A percentile compares a stretch with the other conserved stretches of the same genome.
Conservation (phyloP, 1,139 yeast genomes). For the Insectozyma bohioensis region DNA sequence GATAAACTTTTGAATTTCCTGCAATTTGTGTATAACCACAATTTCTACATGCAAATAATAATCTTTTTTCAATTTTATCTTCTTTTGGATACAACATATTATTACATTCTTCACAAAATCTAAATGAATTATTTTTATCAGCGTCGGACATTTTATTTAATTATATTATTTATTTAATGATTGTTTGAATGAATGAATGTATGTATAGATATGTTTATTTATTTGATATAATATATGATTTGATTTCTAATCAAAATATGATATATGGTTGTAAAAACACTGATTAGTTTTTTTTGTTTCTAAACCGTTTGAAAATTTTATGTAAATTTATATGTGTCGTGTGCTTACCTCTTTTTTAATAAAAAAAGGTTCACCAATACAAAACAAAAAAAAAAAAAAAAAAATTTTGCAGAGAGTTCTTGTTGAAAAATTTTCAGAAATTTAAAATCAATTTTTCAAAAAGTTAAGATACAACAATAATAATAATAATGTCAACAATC, state of each 20-base stretch:
- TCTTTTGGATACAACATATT: constrained; percentile 99
- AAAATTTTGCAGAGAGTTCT: too few relatives aligned
- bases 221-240: neutral
- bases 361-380: too few relatives aligned
- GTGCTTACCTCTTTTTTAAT: too few relatives aligned
- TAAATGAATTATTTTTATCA: too few relatives aligned
- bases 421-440: constrained; percentile 5
- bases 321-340: too few relatives aligned
- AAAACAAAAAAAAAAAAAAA: too few relatives aligned
- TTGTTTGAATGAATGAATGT: neutral
- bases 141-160: too few relatives aligned
- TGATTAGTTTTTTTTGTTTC: too few relatives aligned
- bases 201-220: neutral
- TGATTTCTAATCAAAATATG: neutral
- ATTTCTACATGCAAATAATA: constrained; percentile 91
- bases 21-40: constrained; percentile 94
- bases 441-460: neutral
- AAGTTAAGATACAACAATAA: constrained; percentile 2
- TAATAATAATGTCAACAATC: constrained; percentile 15
- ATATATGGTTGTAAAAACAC: too few relatives aligned
- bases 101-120: constrained; percentile 93
- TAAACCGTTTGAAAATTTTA: too few relatives aligned
- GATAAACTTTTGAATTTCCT: constrained; percentile 81
- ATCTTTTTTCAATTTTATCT: constrained; percentile 66
- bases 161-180: too few relatives aligned